These are phyloP conservation scores for Senecio squalidus DNA, from an alignment of 140 eudicot genomes.

Conservation along the genomic window DNA sequence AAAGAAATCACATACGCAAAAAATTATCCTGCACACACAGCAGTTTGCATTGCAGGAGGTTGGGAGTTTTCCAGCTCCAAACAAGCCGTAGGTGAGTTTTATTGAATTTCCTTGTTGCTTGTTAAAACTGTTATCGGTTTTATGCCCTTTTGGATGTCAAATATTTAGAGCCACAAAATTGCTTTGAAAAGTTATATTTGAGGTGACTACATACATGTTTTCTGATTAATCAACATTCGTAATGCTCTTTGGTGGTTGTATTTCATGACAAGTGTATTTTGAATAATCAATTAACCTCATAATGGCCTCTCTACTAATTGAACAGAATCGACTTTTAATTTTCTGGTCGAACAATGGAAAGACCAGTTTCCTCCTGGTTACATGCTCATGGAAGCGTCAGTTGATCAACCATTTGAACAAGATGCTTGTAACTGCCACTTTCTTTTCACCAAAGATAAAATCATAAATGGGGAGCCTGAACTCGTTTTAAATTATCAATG, in stretches of 20 bases:
- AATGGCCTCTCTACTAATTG: slow-evolving; percentile 3
- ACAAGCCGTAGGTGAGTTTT: slow-evolving; percentile 69
- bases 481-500: slow-evolving; percentile 76
- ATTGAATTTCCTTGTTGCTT: slow-evolving; percentile 10
- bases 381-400: slow-evolving; percentile 67
- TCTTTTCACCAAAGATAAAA: slow-evolving; percentile 52
- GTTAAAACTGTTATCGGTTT: not conserved
- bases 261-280: slow-evolving; percentile 2
- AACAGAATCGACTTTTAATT: slow-evolving; percentile 85
- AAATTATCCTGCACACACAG: slow-evolving; percentile 81
- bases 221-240: slow-evolving; percentile 7
- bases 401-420: slow-evolving; percentile 82
- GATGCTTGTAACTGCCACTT: slow-evolving; percentile 96
- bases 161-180: not conserved
- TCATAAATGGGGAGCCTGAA: slow-evolving; percentile 38
- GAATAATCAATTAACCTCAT: not conserved
- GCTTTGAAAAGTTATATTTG: not conserved
- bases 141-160: slow-evolving; percentile 6
- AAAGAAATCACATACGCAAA: slow-evolving; percentile 71
- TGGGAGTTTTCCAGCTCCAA: slow-evolving; percentile 93
- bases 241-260: slow-evolving; percentile 5
- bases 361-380: slow-evolving; percentile 83
- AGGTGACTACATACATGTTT: not conserved
- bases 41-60: slow-evolving; percentile 87
- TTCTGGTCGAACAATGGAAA: slow-evolving; percentile 87